phyloP scores from a whole-genome alignment of 164 flowering plant genomes.

The Warburgia ugandensis region DNA sequence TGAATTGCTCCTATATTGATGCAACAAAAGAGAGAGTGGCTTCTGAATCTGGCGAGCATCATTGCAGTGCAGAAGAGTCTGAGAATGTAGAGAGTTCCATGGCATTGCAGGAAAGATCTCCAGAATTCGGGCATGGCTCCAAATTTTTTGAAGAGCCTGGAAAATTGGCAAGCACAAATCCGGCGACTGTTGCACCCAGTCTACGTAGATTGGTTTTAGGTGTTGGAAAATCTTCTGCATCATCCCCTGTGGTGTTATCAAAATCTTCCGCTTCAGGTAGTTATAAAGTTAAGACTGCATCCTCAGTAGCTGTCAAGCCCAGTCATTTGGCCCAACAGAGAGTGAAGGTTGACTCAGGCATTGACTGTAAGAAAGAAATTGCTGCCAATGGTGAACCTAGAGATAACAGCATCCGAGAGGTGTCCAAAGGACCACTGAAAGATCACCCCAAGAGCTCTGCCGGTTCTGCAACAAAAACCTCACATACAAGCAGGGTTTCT shows the following conservation, averaged over 20 bases:
- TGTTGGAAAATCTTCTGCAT: constrained; percentile 40
- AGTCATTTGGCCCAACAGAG: constrained; percentile 23
- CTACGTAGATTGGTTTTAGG: constrained; percentile 34
- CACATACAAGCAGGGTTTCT: constrained; percentile 31
- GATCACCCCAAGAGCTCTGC: constrained; percentile 29
- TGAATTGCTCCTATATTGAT: constrained; percentile 12
- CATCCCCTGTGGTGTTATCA: constrained; percentile 21
- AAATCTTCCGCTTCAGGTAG: no score
- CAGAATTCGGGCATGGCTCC: constrained; percentile 28
- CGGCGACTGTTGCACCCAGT: constrained; percentile 19
- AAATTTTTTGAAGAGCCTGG: constrained; percentile 27
- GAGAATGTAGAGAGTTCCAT: constrained; percentile 23
- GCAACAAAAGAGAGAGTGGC: constrained; percentile 18
- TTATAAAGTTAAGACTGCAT: no score
- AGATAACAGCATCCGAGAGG: no score
- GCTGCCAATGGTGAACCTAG: constrained; percentile 14
- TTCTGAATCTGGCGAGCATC: constrained; percentile 16
- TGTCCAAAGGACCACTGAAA: no score
- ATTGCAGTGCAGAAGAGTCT: constrained; percentile 19
- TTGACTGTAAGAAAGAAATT: constrained; percentile 34
- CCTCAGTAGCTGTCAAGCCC: constrained; percentile 22
- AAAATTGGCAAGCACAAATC: constrained; percentile 17
- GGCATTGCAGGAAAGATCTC: constrained; percentile 23
- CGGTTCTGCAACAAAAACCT: constrained; percentile 29
- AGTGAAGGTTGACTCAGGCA: constrained; percentile 19